Evolutionary conservation across 2,329 filamentous ascomycete genomes (phyloP).

Genomic region (Colletotrichum scovillei): DNA sequence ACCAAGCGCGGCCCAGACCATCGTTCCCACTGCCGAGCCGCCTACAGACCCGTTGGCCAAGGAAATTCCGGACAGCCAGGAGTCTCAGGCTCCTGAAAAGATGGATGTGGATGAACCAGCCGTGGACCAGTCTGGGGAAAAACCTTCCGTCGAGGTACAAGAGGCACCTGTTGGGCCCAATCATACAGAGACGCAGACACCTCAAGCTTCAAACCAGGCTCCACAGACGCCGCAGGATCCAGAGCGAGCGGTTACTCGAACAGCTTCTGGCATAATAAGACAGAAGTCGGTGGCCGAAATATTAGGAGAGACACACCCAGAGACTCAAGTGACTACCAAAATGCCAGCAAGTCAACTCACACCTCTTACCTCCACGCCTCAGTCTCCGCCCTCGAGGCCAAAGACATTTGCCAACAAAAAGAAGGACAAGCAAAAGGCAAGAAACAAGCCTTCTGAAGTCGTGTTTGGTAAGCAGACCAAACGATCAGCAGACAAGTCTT

Average conservation of each 20-base stretch:
- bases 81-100: slow-evolving; percentile 41
- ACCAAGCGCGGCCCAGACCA: not conserved
- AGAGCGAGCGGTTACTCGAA: slow-evolving; percentile 73
- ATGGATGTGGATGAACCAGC: slow-evolving; percentile 49
- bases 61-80: slow-evolving; percentile 52
- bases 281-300: slow-evolving; percentile 82
- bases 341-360: slow-evolving; percentile 49
- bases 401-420: slow-evolving; percentile 49
- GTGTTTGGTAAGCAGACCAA: slow-evolving; percentile 78
- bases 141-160: slow-evolving; percentile 9
- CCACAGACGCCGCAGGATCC: slow-evolving; percentile 40
- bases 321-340: slow-evolving; percentile 43
- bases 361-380: slow-evolving; percentile 55
- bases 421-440: slow-evolving; percentile 68
- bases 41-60: not conserved
- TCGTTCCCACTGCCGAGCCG: not conserved
- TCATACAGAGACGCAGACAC: slow-evolving; percentile 26
- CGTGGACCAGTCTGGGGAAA: slow-evolving; percentile 35
- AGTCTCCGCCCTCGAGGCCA: slow-evolving; percentile 51
- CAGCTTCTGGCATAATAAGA: slow-evolving; percentile 76
- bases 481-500: slow-evolving; percentile 58
- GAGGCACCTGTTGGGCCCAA: not conserved
- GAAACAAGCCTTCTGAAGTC: slow-evolving; percentile 78
- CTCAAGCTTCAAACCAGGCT: slow-evolving; percentile 30
- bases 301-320: slow-evolving; percentile 62